Conservation (phyloP, 805 yeast species). For the Peterozyma toletana region DNA sequence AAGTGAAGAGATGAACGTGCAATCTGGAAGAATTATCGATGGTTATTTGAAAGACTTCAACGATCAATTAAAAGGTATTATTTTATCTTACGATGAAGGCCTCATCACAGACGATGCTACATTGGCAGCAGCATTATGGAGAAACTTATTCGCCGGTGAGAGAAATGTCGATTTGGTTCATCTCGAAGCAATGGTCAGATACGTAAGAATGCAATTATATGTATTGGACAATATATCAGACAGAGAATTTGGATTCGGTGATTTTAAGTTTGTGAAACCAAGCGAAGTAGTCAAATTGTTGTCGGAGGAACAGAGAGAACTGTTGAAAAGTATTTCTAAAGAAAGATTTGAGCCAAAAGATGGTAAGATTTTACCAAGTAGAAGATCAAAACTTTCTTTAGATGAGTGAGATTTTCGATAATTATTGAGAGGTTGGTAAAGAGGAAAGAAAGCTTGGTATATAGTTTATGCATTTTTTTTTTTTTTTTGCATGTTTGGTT, state of each 20-base stretch:
- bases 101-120: constrained; percentile 72
- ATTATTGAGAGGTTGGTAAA: too few relatives aligned
- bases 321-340: constrained; percentile 41
- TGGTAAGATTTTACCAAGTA: constrained; percentile 50
- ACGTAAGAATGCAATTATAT: constrained; percentile 83
- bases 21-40: constrained; percentile 75
- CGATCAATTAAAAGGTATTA: constrained; percentile 81
- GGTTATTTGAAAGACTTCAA: constrained; percentile 86
- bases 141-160: constrained; percentile 86
- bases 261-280: constrained; percentile 79
- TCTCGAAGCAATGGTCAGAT: constrained; percentile 83
- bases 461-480: too few relatives aligned
- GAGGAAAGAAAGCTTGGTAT: too few relatives aligned
- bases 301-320: constrained; percentile 55
- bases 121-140: constrained; percentile 75
- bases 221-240: constrained; percentile 82
- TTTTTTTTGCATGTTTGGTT: too few relatives aligned
- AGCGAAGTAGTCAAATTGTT: constrained; percentile 69
- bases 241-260: constrained; percentile 89
- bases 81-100: constrained; percentile 91
- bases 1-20: constrained; percentile 79
- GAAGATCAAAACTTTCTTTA: constrained; percentile 41
- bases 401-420: constrained; percentile 14
- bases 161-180: constrained; percentile 75
- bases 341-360: constrained; percentile 44